A percentile compares a stretch with the other conserved stretches of the same genome.
These are phyloP conservation scores for Grosmannia clavigera DNA, from an alignment of 2,329 filamentous ascomycete species.

Conservation along the genomic window DNA sequence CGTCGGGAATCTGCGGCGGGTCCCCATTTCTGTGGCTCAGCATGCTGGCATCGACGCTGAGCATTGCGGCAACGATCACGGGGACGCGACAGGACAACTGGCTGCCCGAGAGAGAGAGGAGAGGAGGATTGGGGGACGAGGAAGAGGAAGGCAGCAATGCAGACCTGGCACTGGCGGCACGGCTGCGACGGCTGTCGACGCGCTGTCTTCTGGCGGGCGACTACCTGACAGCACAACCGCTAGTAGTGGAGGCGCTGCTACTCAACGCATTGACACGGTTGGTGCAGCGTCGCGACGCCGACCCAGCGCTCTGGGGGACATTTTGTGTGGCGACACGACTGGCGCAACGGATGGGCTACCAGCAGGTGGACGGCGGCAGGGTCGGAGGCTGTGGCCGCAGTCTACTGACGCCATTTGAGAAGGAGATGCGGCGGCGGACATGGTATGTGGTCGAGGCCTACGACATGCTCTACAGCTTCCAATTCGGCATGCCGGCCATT, in stretches of 20 bases:
- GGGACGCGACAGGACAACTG: conserved; percentile 17
- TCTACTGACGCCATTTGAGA: conserved; percentile 31
- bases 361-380: conserved; percentile 21
- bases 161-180: conserved; percentile 3
- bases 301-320: conserved; percentile 33
- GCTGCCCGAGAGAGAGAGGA: conserved; percentile 11
- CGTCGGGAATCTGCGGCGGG: conserved; percentile 15
- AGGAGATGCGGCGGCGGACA: conserved; percentile 36
- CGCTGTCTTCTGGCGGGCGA: conserved; percentile 35
- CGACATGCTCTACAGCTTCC: conserved; percentile 36
- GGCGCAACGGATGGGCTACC: conserved; percentile 39
- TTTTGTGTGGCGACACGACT: conserved; percentile 33
- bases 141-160: conserved; percentile 9
- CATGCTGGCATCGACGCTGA: conserved; percentile 35
- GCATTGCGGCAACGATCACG: conserved; percentile 20
- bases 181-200: conserved; percentile 21
- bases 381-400: not conserved
- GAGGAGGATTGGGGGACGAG: not conserved
- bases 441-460: conserved; percentile 37
- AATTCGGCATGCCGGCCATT: conserved; percentile 28
- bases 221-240: conserved; percentile 31
- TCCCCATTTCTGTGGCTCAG: conserved; percentile 36
- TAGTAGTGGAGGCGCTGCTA: conserved; percentile 37
- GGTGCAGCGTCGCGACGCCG: conserved; percentile 27
- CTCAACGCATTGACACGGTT: conserved; percentile 31